A percentile compares a stretch with the other conserved stretches of the same genome.
These are phyloP conservation scores for Circinella umbellata DNA, from an alignment of 371 early-diverging fungal genomes.

Conservation along the genomic window DNA sequence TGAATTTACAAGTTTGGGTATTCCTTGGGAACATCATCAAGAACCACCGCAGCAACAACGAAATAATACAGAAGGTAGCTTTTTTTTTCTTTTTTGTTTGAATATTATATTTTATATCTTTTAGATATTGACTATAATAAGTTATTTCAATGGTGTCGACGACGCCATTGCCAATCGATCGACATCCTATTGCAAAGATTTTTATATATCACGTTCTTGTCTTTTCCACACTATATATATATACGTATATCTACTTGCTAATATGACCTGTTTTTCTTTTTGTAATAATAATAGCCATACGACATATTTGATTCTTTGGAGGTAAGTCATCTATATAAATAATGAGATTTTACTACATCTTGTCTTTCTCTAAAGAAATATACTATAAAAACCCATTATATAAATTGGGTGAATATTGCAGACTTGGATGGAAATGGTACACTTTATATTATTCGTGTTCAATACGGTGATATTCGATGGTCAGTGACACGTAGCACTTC, in stretches of 20 bases:
- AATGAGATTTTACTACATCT: no score
- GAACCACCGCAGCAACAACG: not conserved
- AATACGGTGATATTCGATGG: conserved; percentile 86
- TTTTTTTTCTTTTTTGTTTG: not conserved
- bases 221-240: not conserved
- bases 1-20: conserved; percentile 19
- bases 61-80: not conserved
- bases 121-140: not conserved
- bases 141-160: not conserved
- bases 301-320: no score
- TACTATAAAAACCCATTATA: no score
- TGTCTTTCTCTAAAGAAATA: not conserved
- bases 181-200: not conserved
- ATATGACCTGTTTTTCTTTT: no score
- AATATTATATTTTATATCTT: conserved; percentile 19
- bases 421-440: conserved; percentile 34
- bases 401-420: conserved; percentile 29
- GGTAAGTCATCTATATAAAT: no score
- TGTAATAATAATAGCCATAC: no score
- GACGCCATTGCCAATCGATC: not conserved
- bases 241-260: no score
- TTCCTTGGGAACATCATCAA: not conserved
- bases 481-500: conserved; percentile 64
- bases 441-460: conserved; percentile 68
- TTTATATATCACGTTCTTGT: not conserved